Conservation (phyloP, 2,329 filamentous ascomycete species). For the Tolypocladium amazonense region DNA sequence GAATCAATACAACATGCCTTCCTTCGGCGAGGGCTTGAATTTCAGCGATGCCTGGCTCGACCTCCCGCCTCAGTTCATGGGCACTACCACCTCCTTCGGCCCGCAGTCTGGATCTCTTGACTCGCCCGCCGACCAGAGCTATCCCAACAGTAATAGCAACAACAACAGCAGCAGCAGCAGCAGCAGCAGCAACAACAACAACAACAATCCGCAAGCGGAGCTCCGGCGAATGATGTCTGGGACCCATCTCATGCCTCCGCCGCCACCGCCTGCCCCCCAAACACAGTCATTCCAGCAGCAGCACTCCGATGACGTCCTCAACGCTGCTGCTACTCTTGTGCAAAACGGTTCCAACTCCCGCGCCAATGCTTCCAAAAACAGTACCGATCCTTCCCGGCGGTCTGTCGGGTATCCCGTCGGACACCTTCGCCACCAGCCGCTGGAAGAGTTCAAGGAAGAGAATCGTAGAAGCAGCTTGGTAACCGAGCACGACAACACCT, state of each 20-base stretch:
- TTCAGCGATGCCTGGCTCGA: slow-evolving; percentile 44
- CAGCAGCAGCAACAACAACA: neutral
- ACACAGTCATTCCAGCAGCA: slow-evolving; percentile 13
- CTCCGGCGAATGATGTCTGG: slow-evolving; percentile 8
- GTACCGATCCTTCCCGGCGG: slow-evolving; percentile 14
- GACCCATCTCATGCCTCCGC: slow-evolving; percentile 24
- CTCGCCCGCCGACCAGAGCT: slow-evolving; percentile 7
- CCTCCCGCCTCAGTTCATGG: slow-evolving; percentile 55
- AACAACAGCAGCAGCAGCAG: neutral
- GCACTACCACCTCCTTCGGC: slow-evolving; percentile 53
- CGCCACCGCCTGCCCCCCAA: slow-evolving; percentile 17
- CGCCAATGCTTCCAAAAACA: slow-evolving; percentile 12
- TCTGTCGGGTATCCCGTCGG: slow-evolving; percentile 24
- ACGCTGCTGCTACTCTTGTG: slow-evolving; percentile 41
- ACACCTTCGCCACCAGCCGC: slow-evolving; percentile 29
- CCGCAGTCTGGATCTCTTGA: slow-evolving; percentile 29
- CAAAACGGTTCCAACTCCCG: slow-evolving; percentile 27
- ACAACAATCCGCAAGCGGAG: slow-evolving; percentile 6
- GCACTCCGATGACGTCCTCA: slow-evolving; percentile 42
- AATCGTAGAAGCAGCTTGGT: slow-evolving; percentile 20
- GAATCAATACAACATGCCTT: slow-evolving; percentile 36
- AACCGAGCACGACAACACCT: slow-evolving; percentile 23
- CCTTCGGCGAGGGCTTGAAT: slow-evolving; percentile 40
- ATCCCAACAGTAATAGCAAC: slow-evolving; percentile 1
- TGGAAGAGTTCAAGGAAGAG: slow-evolving; percentile 31